phyloP scores from a whole-genome alignment of 768 basidiomycete species.

The Panaeolus cyanescens region DNA sequence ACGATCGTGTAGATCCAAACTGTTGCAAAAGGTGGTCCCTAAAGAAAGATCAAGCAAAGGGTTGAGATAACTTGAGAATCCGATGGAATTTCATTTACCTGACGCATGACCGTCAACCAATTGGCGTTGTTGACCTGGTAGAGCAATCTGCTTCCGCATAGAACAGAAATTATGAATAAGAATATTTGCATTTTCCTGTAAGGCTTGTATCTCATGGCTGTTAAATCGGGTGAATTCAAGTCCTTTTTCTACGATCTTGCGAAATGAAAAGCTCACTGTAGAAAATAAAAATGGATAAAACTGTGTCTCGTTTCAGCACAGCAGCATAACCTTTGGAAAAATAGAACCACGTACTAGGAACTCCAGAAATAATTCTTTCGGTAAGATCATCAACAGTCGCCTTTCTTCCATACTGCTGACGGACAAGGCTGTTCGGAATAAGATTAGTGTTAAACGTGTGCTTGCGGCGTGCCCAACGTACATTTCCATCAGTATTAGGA shows the following conservation, averaged over 20 bases:
- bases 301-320: slow-evolving; percentile 34
- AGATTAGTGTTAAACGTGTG: slow-evolving; percentile 3
- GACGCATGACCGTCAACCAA: slow-evolving; percentile 73
- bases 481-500: slow-evolving; percentile 86
- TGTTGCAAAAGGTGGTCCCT: slow-evolving; percentile 81
- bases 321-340: neutral
- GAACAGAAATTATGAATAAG: slow-evolving; percentile 59
- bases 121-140: slow-evolving; percentile 70
- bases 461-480: slow-evolving; percentile 36
- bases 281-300: slow-evolving; percentile 74
- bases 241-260: neutral
- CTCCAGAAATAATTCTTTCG: slow-evolving; percentile 61
- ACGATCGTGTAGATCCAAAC: slow-evolving; percentile 78
- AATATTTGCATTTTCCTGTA: slow-evolving; percentile 51
- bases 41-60: neutral
- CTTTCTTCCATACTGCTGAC: slow-evolving; percentile 75
- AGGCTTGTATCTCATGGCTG: slow-evolving; percentile 69
- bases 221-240: neutral
- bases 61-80: neutral
- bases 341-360: slow-evolving; percentile 63
- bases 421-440: slow-evolving; percentile 56
- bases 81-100: slow-evolving; percentile 44
- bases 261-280: slow-evolving; percentile 52
- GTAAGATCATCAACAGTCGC: slow-evolving; percentile 47
- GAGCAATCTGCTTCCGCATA: slow-evolving; percentile 65